These are phyloP conservation scores for Aspergillus alliaceus DNA, from an alignment of 2,329 filamentous ascomycete species.

Conservation along the genomic window DNA sequence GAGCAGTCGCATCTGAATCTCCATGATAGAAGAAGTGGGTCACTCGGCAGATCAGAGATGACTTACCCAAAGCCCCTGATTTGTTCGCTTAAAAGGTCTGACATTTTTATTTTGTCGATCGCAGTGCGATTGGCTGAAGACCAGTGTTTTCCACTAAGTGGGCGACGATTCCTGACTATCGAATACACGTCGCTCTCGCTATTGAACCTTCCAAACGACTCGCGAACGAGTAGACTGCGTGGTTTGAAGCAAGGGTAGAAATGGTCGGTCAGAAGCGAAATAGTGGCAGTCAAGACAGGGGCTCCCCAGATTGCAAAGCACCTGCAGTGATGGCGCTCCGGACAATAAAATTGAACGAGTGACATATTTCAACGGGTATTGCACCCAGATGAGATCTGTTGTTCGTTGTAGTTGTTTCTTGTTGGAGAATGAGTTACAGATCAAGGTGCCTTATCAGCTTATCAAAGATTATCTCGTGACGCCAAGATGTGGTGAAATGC, in stretches of 20 bases:
- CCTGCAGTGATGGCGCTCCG: no score
- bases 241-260: background rate
- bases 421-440: no score
- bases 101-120: background rate
- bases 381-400: no score
- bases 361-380: no score
- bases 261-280: background rate
- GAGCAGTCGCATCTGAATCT: background rate
- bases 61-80: background rate
- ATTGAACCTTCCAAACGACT: background rate
- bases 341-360: no score
- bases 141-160: background rate
- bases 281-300: no score
- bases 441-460: background rate
- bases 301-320: no score
- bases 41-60: background rate
- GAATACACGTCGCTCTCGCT: background rate
- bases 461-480: no score
- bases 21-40: background rate
- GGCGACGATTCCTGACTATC: background rate
- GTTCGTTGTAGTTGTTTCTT: no score
- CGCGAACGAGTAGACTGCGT: background rate
- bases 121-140: background rate
- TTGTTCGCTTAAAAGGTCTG: background rate
- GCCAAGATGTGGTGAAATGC: no score